phyloP scores from a whole-genome alignment of 352 stramenopile genomes.

The Phytopythium sindhum region DNA sequence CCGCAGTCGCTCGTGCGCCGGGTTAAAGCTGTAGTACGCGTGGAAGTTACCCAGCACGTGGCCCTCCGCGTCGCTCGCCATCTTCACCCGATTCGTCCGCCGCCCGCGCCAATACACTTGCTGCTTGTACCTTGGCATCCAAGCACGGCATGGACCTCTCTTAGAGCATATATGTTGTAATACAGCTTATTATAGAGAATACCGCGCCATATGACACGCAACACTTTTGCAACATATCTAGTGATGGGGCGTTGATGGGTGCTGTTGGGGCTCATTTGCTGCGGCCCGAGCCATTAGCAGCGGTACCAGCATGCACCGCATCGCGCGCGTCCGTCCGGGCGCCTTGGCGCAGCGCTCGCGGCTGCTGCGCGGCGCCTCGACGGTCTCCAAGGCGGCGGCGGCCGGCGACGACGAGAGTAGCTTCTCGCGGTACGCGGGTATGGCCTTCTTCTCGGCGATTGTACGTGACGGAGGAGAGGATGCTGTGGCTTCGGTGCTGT shows the following conservation, averaged over 20 bases:
- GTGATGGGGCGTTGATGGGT: not conserved
- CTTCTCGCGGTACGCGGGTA: constrained; percentile 75
- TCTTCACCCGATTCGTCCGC: constrained; percentile 5
- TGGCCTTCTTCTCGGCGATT: constrained; percentile 82
- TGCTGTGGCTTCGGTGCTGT: not conserved
- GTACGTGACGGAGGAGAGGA: constrained; percentile 25
- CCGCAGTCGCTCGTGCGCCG: constrained; percentile 60
- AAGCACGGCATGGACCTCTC: not conserved
- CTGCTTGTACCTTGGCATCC: too few species aligned
- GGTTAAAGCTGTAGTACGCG: constrained; percentile 85
- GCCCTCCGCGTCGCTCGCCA: constrained; percentile 44
- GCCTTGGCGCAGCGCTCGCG: constrained; percentile 15
- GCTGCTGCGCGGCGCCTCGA: constrained; percentile 10
- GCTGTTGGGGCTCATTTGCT: not conserved
- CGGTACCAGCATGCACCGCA: constrained; percentile 6
- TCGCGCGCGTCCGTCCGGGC: not conserved
- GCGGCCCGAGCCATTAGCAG: not conserved
- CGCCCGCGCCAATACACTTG: too few species aligned
- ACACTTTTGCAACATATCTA: not conserved
- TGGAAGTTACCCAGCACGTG: constrained; percentile 85
- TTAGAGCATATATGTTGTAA: not conserved
- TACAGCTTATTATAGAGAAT: not conserved
- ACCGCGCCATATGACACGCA: not conserved
- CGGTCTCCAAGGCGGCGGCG: constrained; percentile 1
- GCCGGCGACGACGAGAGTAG: constrained; percentile 44